Evolutionary conservation across 768 basidiomycete species (phyloP), one percentile per base, ranked within the genome.

Genomic region (Lactarius sanguifluus): DNA sequence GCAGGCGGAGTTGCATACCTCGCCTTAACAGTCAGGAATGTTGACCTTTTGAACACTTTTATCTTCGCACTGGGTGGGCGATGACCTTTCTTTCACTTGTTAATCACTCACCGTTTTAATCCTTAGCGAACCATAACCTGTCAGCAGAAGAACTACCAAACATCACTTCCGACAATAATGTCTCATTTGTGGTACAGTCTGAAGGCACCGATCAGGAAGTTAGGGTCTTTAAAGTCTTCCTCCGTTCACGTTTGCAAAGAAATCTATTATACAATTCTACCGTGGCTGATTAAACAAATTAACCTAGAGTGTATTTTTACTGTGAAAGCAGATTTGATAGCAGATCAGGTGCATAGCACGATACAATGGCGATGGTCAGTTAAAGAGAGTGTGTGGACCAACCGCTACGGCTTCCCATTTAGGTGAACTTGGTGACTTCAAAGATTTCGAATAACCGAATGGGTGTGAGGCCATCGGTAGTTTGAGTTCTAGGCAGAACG

Each of bases 371-470:
- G n/a, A 20, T 23, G 5, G 40, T 43, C 28, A 45, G 41, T 52
- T 28, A 28, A 60, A 57, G n/a, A 20, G 50, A 64, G 47, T 32
- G 25, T 57, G 16, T 30, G 47, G 10, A 9, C 5, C 15, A 38
- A 28, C 41, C 5, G 25, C 30, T 4, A 13, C 30, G 34, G 15
- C 2, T 47, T 41, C 38, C 10, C 36, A 12, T 45, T 20, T 18
- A 50, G 23, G n/a, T 50, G 34, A 25, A n/a, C 62, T 70, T 71
- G 52, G 60, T 45, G 15, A 66, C 65, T 47, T 66, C 64, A 32
- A 71, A 71, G n/a, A 69, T 62, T 32, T 66, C 59, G 50, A 71
- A 64, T 25, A 60, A 25, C 25, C 68, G 68, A 40, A 71, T 52
- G 15, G 62, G 61, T 13, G 62, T 70, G 28, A 71, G 63, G 23